Base-by-base conservation (phyloP, 2,329 filamentous ascomycete genomes). In the Parastagonospora nodorum region DNA sequence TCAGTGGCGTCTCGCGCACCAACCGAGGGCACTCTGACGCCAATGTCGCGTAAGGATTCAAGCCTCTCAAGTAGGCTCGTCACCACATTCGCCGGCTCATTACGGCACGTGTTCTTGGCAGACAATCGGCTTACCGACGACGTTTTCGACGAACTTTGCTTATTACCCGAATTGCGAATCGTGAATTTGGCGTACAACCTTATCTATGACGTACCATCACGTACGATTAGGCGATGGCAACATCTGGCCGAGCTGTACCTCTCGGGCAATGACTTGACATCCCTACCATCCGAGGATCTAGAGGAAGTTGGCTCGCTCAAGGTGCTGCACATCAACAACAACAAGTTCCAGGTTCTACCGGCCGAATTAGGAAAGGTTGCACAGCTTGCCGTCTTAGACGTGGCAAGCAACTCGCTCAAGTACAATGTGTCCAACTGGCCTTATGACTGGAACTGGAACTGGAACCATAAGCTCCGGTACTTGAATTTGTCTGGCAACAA, bases 371-470 rank as follows among this genome's bases (percentile, higher is more conserved):
- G 92, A 54, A 91, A 96, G 72, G 91, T 96, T 38, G 90, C 92
- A 75, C 94, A 94, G 73, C 83, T 99, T 24, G 88, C 92, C 5
- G 88, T 97, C 42, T 81, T 99, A 43, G 94, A 99, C 74, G 95
- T 95, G 56, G 93, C 92, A 53, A 97, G 90, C 80, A 99, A 99
- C 69, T 87, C 85, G 16, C 80, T 99, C 50, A 99, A 97, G 74
- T 99, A 99, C 82, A 99, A 99, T 71, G 95, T 99, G 41, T 94
- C 92, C 28, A 99, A 99, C 68, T 96, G 96, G 81, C 94, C 93
- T 0, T 99, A 99, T 70, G 94, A 99, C 71, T 99, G 94, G 94
- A 99, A 99, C 67, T 99, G 94, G 94, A 97, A 97, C 68, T 90
- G 94, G 81, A 99, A 99, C 67, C 90, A 89, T 42, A 95, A 97